A percentile compares a stretch with the other conserved stretches of the same genome.
Evolutionary conservation across 2,329 filamentous ascomycete genomes (phyloP).

Genomic region (Penicillium verrucosum): DNA sequence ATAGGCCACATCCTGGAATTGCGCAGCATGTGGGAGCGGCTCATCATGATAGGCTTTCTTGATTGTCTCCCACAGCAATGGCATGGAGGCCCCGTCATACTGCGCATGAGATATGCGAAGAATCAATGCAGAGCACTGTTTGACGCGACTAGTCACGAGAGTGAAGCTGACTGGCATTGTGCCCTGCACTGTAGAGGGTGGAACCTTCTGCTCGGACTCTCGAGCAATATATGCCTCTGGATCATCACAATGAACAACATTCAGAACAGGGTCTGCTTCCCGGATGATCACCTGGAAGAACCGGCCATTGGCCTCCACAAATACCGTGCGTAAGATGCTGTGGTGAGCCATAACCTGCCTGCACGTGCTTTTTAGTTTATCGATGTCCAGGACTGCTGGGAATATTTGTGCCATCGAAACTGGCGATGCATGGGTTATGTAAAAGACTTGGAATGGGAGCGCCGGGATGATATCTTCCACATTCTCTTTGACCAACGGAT

Average conservation of each 20-base stretch:
- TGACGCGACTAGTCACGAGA: neutral
- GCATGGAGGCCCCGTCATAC: constrained; percentile 3
- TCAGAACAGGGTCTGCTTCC: neutral
- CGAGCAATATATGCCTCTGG: neutral
- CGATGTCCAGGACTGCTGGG: neutral
- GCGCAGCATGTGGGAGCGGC: neutral
- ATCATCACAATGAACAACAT: constrained; percentile 7
- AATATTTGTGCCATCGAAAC: neutral
- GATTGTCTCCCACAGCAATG: constrained; percentile 4
- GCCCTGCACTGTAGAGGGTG: neutral
- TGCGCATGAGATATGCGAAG: constrained; percentile 4
- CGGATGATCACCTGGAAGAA: constrained; percentile 10
- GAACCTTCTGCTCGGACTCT: neutral
- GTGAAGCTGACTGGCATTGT: neutral
- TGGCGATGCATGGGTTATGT: neutral
- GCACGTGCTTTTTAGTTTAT: neutral
- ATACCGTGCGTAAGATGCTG: constrained; percentile 13
- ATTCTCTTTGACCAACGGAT: neutral
- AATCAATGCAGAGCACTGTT: neutral
- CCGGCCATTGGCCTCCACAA: neutral
- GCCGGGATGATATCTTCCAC: neutral
- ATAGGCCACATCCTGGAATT: neutral
- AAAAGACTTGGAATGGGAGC: neutral
- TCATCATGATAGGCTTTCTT: neutral
- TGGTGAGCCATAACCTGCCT: neutral